Percentiles rank a stretch among this genome's conserved stretches.
Evolutionary conservation across 331 rosid genomes (phyloP).

Genomic region (Malus hybrid): DNA sequence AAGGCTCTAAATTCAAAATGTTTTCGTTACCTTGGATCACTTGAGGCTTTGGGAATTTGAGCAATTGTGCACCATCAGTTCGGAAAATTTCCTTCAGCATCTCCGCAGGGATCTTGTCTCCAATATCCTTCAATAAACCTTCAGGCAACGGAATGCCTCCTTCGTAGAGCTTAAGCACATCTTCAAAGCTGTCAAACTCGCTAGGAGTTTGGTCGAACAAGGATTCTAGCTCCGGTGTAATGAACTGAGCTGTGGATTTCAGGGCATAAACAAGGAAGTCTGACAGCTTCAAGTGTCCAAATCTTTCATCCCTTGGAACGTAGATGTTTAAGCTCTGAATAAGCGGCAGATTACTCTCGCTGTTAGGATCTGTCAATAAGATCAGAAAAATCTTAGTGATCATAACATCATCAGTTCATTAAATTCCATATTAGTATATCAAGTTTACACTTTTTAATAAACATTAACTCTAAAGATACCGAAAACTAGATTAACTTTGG

Average conservation of each 20-base stretch:
- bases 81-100: constrained; percentile 60
- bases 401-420: background rate
- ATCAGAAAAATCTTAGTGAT: background rate
- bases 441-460: background rate
- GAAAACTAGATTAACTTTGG: background rate
- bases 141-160: constrained; percentile 64
- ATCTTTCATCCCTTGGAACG: constrained; percentile 79
- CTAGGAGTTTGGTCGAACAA: constrained; percentile 38
- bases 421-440: background rate
- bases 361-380: constrained; percentile 32
- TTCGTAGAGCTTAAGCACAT: constrained; percentile 47
- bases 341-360: constrained; percentile 49
- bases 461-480: background rate
- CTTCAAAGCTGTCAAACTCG: constrained; percentile 71
- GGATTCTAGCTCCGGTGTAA: constrained; percentile 67
- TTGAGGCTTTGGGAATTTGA: constrained; percentile 61
- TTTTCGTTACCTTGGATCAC: constrained; percentile 57
- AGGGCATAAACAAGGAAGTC: constrained; percentile 68
- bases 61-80: constrained; percentile 53
- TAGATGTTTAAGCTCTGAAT: constrained; percentile 44
- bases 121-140: constrained; percentile 32
- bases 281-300: constrained; percentile 76
- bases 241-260: constrained; percentile 48
- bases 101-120: constrained; percentile 42
- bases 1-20: background rate